Conservation (phyloP, 192 early-diverging fungal genomes). For the Gaertneriomyces sp. region DNA sequence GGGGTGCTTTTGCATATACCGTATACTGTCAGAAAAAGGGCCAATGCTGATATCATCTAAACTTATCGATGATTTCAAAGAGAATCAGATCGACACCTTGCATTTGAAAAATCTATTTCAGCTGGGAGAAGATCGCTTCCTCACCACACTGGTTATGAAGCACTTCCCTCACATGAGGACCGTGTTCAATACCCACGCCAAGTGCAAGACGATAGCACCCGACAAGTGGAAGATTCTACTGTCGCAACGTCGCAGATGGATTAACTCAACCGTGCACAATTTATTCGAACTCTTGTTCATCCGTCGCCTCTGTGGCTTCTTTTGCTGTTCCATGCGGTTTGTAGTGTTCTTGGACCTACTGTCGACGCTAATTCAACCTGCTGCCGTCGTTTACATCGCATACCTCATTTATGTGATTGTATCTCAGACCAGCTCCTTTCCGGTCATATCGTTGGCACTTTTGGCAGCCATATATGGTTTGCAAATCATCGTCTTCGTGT, state of each 20-base stretch:
- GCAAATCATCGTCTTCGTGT: constrained; percentile 72
- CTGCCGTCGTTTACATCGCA: constrained; percentile 42
- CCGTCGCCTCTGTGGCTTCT: constrained; percentile 83
- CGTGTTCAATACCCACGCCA: constrained; percentile 82
- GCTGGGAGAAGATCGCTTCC: constrained; percentile 88
- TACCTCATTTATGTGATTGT: constrained; percentile 72
- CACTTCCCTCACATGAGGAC: constrained; percentile 87
- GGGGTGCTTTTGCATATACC: constrained; percentile 50
- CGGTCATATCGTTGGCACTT: constrained; percentile 74
- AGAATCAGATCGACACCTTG: constrained; percentile 82
- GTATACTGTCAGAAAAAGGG: constrained; percentile 46
- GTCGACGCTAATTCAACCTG: constrained; percentile 90
- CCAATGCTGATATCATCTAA: constrained; percentile 75
- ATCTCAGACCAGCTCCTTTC: constrained; percentile 36
- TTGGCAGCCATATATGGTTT: constrained; percentile 79
- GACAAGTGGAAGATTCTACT: constrained; percentile 79
- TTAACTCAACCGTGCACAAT: constrained; percentile 93
- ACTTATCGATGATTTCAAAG: constrained; percentile 76
- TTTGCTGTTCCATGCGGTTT: constrained; percentile 92
- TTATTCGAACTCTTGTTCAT: constrained; percentile 77
- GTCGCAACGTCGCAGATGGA: constrained; percentile 91
- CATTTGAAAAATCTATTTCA: constrained; percentile 90
- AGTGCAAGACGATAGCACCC: constrained; percentile 79
- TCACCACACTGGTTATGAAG: constrained; percentile 91
- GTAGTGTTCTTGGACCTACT: constrained; percentile 92